Conservation (phyloP, 73 alveolate species). For the Halteria grandinella region DNA sequence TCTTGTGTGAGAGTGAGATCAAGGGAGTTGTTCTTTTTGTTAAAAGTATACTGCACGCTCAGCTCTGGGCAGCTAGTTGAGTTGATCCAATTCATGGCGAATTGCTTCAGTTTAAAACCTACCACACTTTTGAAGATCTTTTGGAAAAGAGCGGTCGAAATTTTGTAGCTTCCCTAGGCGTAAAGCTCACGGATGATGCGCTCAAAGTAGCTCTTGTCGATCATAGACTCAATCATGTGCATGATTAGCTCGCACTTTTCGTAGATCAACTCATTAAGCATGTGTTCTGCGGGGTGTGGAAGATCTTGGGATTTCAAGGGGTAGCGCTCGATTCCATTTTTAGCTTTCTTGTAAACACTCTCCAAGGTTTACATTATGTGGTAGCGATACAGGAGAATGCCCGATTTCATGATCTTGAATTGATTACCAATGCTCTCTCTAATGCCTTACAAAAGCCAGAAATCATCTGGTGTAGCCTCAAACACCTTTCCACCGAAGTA, state of each 20-base stretch:
- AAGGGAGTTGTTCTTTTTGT: conserved; percentile 64
- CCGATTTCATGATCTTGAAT: conserved; percentile 39
- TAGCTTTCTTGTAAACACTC: conserved; percentile 27
- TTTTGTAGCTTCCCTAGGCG: background rate
- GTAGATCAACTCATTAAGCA: conserved; percentile 14
- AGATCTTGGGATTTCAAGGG: conserved; percentile 39
- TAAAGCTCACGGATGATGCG: conserved; percentile 24
- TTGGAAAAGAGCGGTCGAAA: conserved; percentile 33
- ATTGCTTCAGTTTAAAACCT: conserved; percentile 55
- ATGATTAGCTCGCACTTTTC: conserved; percentile 60
- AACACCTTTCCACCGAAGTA: conserved; percentile 51
- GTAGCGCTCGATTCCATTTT: conserved; percentile 59
- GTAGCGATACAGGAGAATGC: conserved; percentile 51
- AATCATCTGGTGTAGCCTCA: conserved; percentile 48
- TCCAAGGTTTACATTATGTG: conserved; percentile 47
- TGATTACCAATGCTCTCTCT: conserved; percentile 55
- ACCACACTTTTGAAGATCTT: conserved; percentile 47
- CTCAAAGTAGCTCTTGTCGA: conserved; percentile 52
- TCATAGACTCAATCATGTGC: conserved; percentile 68
- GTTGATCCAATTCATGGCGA: conserved; percentile 54
- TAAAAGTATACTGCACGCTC: conserved; percentile 38
- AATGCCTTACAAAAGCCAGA: conserved; percentile 62
- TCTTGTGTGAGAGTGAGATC: conserved; percentile 34
- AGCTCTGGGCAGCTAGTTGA: conserved; percentile 63
- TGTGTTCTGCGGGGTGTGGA: conserved; percentile 52